phyloP scores from a whole-genome alignment of 768 basidiomycete genomes.

The Mycena galericulata region DNA sequence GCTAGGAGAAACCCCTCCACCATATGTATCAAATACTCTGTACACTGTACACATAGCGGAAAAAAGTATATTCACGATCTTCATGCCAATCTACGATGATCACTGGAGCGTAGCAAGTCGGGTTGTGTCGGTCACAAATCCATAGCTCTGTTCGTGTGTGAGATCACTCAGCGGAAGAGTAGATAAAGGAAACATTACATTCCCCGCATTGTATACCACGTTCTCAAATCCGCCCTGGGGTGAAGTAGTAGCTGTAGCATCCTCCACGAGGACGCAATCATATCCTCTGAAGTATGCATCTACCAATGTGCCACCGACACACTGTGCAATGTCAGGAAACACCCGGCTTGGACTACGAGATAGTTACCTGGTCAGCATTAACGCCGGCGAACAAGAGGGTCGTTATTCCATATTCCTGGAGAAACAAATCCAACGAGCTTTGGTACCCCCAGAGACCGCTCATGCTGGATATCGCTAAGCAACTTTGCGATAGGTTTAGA shows the following conservation, averaged over 20 bases:
- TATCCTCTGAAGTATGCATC: conserved; percentile 76
- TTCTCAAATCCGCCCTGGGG: conserved; percentile 68
- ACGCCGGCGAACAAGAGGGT: conserved; percentile 75
- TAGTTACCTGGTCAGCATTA: conserved; percentile 71
- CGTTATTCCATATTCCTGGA: conserved; percentile 71
- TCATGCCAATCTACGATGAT: background rate
- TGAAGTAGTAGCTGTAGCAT: conserved; percentile 73
- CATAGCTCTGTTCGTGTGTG: conserved; percentile 62
- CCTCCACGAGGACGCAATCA: conserved; percentile 68
- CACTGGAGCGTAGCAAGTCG: conserved; percentile 41
- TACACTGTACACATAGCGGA: conserved; percentile 5
- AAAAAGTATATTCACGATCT: conserved; percentile 32
- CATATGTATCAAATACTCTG: conserved; percentile 21
- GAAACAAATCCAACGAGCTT: conserved; percentile 70
- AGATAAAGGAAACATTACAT: conserved; percentile 52
- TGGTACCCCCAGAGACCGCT: conserved; percentile 76
- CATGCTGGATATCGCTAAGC: conserved; percentile 55
- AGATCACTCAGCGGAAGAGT: background rate
- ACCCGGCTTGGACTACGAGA: background rate
- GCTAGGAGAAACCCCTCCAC: too few species aligned
- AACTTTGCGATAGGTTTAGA: background rate
- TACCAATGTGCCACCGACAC: conserved; percentile 72
- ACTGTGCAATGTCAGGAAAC: conserved; percentile 48
- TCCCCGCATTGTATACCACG: conserved; percentile 66
- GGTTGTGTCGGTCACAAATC: conserved; percentile 59